Base-by-base conservation (phyloP, 1,284 basidiomycete species). In the Microstroma glucosiphilum region DNA sequence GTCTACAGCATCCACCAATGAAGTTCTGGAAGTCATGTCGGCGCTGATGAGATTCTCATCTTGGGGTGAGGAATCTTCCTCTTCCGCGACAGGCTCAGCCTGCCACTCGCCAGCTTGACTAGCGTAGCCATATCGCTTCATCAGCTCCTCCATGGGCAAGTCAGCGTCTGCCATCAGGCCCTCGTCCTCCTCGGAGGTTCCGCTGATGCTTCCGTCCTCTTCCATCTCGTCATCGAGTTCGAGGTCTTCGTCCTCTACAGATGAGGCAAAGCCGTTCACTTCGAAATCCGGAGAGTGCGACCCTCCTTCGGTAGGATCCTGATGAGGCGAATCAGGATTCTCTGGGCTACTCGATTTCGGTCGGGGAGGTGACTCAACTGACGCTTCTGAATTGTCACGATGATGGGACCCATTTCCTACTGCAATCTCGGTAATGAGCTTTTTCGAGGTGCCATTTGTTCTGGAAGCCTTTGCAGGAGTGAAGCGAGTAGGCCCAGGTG, bases 61-160 rank as follows among this genome's bases (percentile, higher is more conserved):
- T 11, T 60, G 57, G 6, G 63, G 49, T 4, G 48, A 7, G 51
- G 68, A 70, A 2, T 69, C 69, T 8, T 70, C 76, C 6, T 19
- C 19, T 40, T 60, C 26, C 30, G 4, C 30, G 9, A 9, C 3
- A 37, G 3, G 30, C 9, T 37, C 30, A 9, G 30, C 30, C 30
- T 37, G 30, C 30, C 30, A 37, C 6, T 66, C 62, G 2, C 37
- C 63, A 4, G 53, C 56, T 13, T 21, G 21, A n/a, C 57, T 63
- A 23, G 66, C 65, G 57, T 76, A 69, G 65, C 82, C 82, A 64
- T 85, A 85, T 63, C 82, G 80, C 60, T 77, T 78, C 64, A 84
- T 75, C 1, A 85, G 76, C 69, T 84, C 83, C 63, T 84, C 84
- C 58, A 85, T 82, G 0, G 84, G 82, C 57, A 85, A 53, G 61